phyloP scores from a whole-genome alignment of 1,284 basidiomycete genomes.

The Fomes fomentarius region DNA sequence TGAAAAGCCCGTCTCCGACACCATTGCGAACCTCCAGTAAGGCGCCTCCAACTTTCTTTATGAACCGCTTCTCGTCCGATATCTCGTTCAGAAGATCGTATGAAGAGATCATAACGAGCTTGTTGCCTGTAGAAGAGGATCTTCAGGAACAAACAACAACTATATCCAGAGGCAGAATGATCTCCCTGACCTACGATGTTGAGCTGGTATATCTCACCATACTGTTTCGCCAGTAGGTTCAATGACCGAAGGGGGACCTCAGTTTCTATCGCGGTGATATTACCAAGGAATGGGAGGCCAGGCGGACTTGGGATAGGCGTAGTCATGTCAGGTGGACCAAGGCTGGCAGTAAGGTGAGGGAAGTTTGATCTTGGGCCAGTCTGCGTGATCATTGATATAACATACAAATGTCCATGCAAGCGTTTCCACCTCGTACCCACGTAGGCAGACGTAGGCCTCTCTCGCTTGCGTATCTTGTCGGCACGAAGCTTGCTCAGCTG shows the following conservation, averaged over 20 bases:
- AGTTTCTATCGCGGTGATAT: conserved; percentile 41
- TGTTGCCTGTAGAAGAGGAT: conserved; percentile 10
- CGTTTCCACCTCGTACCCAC: no score
- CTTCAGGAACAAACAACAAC: no score
- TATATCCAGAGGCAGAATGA: no score
- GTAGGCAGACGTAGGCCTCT: no score
- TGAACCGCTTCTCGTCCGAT: conserved; percentile 48
- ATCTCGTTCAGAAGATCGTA: conserved; percentile 45
- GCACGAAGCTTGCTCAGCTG: no score
- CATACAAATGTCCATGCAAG: no score
- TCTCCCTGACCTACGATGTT: conserved; percentile 42
- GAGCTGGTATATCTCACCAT: conserved; percentile 50
- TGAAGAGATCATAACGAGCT: conserved; percentile 38
- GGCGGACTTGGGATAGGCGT: conserved; percentile 44
- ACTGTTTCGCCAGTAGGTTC: conserved; percentile 43
- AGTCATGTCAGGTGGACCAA: conserved; percentile 19
- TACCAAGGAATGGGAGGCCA: conserved; percentile 47
- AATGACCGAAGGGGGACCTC: conserved; percentile 44
- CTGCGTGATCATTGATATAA: no score
- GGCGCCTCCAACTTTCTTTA: conserved; percentile 39
- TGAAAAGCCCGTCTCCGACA: conserved; percentile 49
- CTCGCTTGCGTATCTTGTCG: no score
- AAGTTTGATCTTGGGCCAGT: no score
- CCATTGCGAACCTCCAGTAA: conserved; percentile 45
- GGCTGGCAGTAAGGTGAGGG: background rate